A percentile compares a stretch with the other conserved stretches of the same genome.
These are phyloP conservation scores for Tillandsia fasciculata DNA, from an alignment of 176 grass and related monocot species.

Conservation along the genomic window DNA sequence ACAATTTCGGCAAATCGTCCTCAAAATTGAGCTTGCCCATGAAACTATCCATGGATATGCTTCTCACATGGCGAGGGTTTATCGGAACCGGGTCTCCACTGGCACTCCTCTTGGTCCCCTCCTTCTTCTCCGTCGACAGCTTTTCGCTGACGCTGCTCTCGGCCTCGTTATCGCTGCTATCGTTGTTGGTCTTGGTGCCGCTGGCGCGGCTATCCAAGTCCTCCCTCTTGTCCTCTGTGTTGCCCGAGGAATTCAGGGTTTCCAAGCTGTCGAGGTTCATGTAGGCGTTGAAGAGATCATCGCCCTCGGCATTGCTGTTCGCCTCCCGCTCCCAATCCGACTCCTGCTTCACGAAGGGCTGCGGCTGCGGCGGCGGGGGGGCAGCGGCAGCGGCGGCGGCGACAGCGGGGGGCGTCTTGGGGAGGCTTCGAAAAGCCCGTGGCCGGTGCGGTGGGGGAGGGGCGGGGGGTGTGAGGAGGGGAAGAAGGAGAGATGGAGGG, in stretches of 20 bases:
- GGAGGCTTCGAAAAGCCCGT: no score
- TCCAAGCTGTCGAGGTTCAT: constrained; percentile 85
- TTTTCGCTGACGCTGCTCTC: constrained; percentile 50
- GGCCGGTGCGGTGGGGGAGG: no score
- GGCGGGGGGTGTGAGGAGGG: no score
- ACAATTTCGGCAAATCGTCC: constrained; percentile 65
- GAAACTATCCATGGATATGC: constrained; percentile 94
- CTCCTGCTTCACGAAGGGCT: background rate
- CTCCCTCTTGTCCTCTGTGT: constrained; percentile 42
- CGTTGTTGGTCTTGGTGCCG: constrained; percentile 13
- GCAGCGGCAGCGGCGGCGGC: background rate
- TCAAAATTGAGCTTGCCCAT: constrained; percentile 74
- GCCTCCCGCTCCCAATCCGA: constrained; percentile 34
- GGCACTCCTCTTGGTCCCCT: constrained; percentile 39
- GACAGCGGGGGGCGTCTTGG: no score
- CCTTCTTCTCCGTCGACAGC: constrained; percentile 26
- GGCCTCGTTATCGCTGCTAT: constrained; percentile 75
- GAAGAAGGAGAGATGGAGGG: no score
- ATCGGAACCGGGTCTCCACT: constrained; percentile 12
- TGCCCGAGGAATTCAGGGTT: constrained; percentile 57
- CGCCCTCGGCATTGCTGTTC: constrained; percentile 26
- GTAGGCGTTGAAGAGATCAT: constrained; percentile 79
- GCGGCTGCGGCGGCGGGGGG: background rate
- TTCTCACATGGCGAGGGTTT: constrained; percentile 59
- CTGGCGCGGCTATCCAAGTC: constrained; percentile 24